These are phyloP conservation scores for Lanmaoa pseudosensibilis DNA, from an alignment of 768 basidiomycete genomes.

Conservation along the genomic window DNA sequence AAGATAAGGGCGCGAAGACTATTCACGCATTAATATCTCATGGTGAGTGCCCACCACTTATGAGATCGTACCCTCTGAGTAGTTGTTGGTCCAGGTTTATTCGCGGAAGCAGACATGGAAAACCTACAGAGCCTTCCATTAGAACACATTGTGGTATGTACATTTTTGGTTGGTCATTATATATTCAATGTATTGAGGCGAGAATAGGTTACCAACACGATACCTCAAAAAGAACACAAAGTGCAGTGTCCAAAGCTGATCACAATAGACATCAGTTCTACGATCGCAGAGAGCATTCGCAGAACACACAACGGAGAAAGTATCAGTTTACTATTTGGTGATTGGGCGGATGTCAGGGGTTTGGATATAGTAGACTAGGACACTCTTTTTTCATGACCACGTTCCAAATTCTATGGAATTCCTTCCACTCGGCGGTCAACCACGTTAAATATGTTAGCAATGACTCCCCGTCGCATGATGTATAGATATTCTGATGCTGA, in stretches of 20 bases:
- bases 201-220: slow-evolving; percentile 89
- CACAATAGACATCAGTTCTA: slow-evolving; percentile 87
- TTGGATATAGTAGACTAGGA: slow-evolving; percentile 30
- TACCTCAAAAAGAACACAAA: slow-evolving; percentile 77
- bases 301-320: slow-evolving; percentile 94
- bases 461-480: background rate
- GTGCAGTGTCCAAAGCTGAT: slow-evolving; percentile 70
- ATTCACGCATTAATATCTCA: slow-evolving; percentile 92
- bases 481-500: too few relatives aligned
- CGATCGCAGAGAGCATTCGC: slow-evolving; percentile 94
- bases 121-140: slow-evolving; percentile 72
- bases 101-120: slow-evolving; percentile 74
- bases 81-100: slow-evolving; percentile 52
- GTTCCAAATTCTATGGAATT: background rate
- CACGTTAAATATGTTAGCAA: background rate
- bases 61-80: slow-evolving; percentile 7
- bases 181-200: slow-evolving; percentile 4
- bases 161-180: background rate
- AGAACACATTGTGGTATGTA: slow-evolving; percentile 78
- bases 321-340: slow-evolving; percentile 84
- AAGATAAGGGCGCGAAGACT: slow-evolving; percentile 85
- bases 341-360: slow-evolving; percentile 59
- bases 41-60: slow-evolving; percentile 47
- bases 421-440: background rate
- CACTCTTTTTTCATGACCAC: background rate